Evolutionary conservation across 2,329 filamentous ascomycete species (phyloP), one percentile per base, ranked within the genome.

Genomic region (Bimuria novae-zelandiae): DNA sequence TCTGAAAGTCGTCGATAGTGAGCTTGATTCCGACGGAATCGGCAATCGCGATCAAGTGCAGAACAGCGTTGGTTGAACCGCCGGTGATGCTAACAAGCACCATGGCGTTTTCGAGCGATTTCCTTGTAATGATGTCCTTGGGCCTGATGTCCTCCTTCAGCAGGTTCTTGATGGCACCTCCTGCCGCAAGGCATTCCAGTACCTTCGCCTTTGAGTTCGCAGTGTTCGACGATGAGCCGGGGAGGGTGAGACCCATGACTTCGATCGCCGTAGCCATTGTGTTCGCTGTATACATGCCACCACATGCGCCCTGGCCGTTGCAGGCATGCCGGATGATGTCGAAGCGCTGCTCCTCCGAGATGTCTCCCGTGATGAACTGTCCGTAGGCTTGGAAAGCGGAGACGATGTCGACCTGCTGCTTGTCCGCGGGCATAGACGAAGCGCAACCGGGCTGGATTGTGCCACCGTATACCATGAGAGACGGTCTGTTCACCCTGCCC

Each of bases 311-410:
- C 63, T 86, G 81, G 32, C 90, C 90, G 21, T 90, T 90, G 75
- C 92, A 97, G 37, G 94, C 92, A 71, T 97, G 82, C 57, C 92
- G 85, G 74, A 97, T 96, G 69, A 97, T 93, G 76, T 97, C 94
- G 74, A 92, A 96, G 47, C 94, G 88, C 77, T 93, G 82, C 69
- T 94, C 87, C 77, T 99, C 94, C 60, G 82, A 89, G 75, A 97
- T 96, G 69, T 96, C 85, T 37, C 93, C 93, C 11, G 89, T 85
- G 65, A 99, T 87, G 78, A 92, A 97, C 74, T 97, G 90, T 22
- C 94, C 94, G 71, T 97, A 97, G 4, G 93, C 89, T 79, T 99
- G 94, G 84, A 99, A 99, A 37, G 94, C 94, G 44, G 92, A 97
- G 55, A 99, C 89, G 48, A 99, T 96, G 73, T 99, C 93, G 64